Conservation (phyloP, 805 yeast genomes). For the Kuraishia borneana region DNA sequence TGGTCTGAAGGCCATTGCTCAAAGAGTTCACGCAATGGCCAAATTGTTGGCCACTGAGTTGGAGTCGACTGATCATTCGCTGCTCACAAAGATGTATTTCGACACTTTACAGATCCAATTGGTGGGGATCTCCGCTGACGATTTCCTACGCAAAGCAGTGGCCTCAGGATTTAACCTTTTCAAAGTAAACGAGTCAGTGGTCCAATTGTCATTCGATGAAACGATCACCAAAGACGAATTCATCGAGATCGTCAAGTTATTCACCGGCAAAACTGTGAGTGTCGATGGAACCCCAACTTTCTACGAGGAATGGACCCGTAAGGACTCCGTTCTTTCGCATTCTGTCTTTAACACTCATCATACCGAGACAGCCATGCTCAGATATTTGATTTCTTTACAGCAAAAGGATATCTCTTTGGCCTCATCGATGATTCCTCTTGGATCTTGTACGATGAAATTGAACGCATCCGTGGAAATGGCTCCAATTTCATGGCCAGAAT, state of each 20-base stretch:
- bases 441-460: slow-evolving; percentile 96
- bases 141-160: slow-evolving; percentile 46
- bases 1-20: slow-evolving; percentile 72
- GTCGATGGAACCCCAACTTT: slow-evolving; percentile 32
- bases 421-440: slow-evolving; percentile 93
- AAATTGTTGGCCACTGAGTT: slow-evolving; percentile 57
- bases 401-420: slow-evolving; percentile 86
- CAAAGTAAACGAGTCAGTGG: slow-evolving; percentile 46
- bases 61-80: slow-evolving; percentile 27
- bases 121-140: slow-evolving; percentile 39
- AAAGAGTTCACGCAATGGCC: slow-evolving; percentile 65
- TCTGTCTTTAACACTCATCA: slow-evolving; percentile 80
- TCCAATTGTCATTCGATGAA: slow-evolving; percentile 87
- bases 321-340: slow-evolving; percentile 51
- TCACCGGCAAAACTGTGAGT: slow-evolving; percentile 30
- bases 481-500: slow-evolving; percentile 92
- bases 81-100: slow-evolving; percentile 60
- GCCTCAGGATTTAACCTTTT: slow-evolving; percentile 62
- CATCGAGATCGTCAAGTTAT: slow-evolving; percentile 41
- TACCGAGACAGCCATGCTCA: slow-evolving; percentile 88
- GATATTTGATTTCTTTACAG: slow-evolving; percentile 81
- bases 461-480: slow-evolving; percentile 93
- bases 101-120: slow-evolving; percentile 74
- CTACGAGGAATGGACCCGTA: slow-evolving; percentile 38
- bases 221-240: slow-evolving; percentile 62